Base-by-base conservation (phyloP, 768 basidiomycete species). In the Trametes gibbosa region DNA sequence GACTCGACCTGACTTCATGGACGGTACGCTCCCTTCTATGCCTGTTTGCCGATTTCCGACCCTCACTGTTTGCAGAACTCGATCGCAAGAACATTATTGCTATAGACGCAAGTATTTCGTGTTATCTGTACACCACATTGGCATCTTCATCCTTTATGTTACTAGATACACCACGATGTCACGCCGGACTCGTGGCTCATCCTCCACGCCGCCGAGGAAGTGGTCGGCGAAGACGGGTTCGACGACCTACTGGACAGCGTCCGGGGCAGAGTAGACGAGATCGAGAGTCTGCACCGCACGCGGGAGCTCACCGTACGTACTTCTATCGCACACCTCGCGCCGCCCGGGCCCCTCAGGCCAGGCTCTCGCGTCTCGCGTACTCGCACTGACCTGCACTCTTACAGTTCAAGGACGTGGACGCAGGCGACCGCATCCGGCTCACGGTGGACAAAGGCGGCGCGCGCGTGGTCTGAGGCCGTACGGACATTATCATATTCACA, bases 1-100 rank as follows among this genome's bases (percentile, higher is more conserved):
- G 92, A 92, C 91, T 3, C 77, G 92, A 16, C 77, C 89, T 0
- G 91, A 95, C 72, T 95, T 89, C 68, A 71, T 95, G 65, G 89
- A 87, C 70, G 83, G 88, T 89, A 50, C 49, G 77, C 70, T 34
- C 35, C 2, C 23, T 16, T 12, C 8, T 14, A 1, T 39, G 12
- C 2, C 9, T 16, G 37, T 34, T 24, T 8, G n/a, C 9, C 6
- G 8, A 5, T 17, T n/a, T 37, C 50, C 23, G 13, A 24, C 10
- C 29, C 35, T 7, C 23, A 1, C 13, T 14, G 17, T 17, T n/a
- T 10, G 29, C 66, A 84, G 85, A 83, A 41, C 79, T 91, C 39
- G 89, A 90, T 68, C 76, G 85, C 32, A 73, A 78, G 14, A 89
- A 87, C 64, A 84, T 94, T 57, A 85, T 93, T 56, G 75, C 89